Percentiles rank a stretch among this genome's conserved stretches.
These are phyloP conservation scores for Solanum tarijense DNA, from an alignment of 257 asterid species.

Conservation along the genomic window DNA sequence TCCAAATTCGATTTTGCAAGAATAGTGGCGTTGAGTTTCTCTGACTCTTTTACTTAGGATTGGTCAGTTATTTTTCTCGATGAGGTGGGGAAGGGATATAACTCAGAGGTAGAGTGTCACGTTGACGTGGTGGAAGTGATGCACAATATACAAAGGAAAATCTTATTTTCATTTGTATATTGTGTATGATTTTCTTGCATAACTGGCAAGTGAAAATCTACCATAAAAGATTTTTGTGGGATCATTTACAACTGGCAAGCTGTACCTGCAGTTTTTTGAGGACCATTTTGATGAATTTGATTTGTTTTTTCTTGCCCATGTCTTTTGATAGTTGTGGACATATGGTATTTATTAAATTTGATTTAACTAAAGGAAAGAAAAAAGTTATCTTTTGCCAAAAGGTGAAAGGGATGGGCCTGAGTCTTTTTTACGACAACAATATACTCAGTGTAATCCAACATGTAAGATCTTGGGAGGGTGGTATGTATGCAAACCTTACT, in stretches of 20 bases:
- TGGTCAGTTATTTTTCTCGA: not conserved
- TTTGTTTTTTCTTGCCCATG: not conserved
- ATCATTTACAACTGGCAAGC: not conserved
- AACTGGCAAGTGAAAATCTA: not conserved
- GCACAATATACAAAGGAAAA: not conserved
- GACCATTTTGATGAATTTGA: not conserved
- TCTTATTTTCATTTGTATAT: not conserved
- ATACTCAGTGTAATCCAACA: too few species aligned
- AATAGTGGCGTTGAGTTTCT: not conserved
- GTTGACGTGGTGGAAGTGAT: not conserved
- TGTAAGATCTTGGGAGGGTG: not conserved
- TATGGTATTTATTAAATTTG: not conserved
- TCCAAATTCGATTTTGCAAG: not conserved
- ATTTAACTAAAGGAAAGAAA: not conserved
- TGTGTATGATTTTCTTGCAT: not conserved
- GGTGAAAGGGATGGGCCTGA: not conserved
- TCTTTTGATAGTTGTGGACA: not conserved
- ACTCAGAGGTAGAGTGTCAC: not conserved
- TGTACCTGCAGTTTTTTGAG: not conserved
- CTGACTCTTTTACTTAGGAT: not conserved
- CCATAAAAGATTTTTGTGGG: not conserved
- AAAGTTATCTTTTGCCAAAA: not conserved
- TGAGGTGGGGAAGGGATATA: not conserved
- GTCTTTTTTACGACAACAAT: accelerated
- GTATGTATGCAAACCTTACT: not conserved